These are phyloP conservation scores for Eucalyptus polybractea DNA, from an alignment of 345 rosid species.

Conservation along the genomic window DNA sequence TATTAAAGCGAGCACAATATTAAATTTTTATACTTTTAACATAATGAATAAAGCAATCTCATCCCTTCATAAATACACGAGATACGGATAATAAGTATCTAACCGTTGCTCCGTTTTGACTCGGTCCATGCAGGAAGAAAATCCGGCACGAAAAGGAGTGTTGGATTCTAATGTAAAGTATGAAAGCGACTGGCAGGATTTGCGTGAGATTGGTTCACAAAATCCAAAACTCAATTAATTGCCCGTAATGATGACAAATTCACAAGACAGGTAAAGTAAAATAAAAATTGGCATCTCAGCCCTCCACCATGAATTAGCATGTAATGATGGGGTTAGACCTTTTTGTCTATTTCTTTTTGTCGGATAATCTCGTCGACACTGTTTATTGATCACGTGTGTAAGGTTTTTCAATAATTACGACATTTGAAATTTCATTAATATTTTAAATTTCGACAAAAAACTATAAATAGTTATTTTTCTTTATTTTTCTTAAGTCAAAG, in stretches of 20 bases:
- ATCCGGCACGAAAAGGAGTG: neutral
- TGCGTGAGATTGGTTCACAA: neutral
- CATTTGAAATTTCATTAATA: neutral
- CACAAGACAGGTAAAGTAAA: neutral
- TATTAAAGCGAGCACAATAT: accelerated
- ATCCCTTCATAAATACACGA: neutral
- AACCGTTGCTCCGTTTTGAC: neutral
- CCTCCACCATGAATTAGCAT: neutral
- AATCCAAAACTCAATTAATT: neutral
- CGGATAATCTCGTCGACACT: neutral
- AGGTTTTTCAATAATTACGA: neutral
- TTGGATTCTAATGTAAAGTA: neutral
- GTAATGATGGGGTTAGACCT: neutral
- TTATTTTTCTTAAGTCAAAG: neutral
- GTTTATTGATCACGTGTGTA: neutral
- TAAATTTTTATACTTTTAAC: neutral
- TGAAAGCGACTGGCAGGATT: neutral
- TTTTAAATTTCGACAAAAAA: neutral
- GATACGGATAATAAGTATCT: neutral
- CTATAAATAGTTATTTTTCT: neutral
- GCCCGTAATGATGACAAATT: neutral
- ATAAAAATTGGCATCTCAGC: neutral
- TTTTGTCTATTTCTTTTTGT: neutral
- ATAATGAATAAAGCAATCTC: neutral
- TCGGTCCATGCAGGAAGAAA: neutral